Evolutionary conservation across 345 rosid species (phyloP).

Genomic region (Brassica napus): DNA sequence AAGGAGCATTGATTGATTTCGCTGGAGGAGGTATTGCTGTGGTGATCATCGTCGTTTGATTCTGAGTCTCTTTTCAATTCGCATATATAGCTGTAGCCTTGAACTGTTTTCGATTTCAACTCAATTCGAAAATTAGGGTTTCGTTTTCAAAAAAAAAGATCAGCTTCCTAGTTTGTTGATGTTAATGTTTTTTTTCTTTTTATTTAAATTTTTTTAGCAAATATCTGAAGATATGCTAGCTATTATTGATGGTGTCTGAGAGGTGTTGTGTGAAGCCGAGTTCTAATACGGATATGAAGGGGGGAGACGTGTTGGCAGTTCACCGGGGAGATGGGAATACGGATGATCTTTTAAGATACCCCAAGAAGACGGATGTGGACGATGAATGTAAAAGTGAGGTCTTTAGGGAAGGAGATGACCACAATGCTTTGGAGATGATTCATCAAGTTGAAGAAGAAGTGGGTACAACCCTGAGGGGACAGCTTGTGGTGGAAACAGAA

Average conservation of each 20-base stretch:
- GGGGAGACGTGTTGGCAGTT: conserved; percentile 42
- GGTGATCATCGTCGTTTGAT: conserved; percentile 16
- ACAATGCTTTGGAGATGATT: not conserved
- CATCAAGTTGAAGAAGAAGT: conserved; percentile 1
- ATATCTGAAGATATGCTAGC: not conserved
- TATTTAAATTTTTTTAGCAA: not conserved
- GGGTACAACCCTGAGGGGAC: not conserved
- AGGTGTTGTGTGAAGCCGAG: not conserved
- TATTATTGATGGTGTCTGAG: conserved; percentile 27
- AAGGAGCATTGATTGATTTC: conserved; percentile 23
- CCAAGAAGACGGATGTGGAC: conserved; percentile 26
- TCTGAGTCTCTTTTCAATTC: not conserved
- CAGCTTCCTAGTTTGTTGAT: not conserved
- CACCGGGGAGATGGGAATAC: conserved; percentile 20
- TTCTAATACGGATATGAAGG: conserved; percentile 28
- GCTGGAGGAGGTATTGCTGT: conserved; percentile 16
- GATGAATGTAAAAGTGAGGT: conserved; percentile 13
- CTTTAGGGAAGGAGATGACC: conserved; percentile 21
- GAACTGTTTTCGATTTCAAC: conserved; percentile 11
- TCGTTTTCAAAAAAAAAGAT: not conserved
- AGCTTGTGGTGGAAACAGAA: conserved; percentile 10
- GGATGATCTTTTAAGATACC: conserved; percentile 24
- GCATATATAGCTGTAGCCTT: not conserved
- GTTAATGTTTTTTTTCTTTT: not conserved
- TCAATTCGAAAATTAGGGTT: conserved; percentile 27